These are phyloP conservation scores for Diatrype stigma DNA, from an alignment of 2,329 filamentous ascomycete genomes.

Conservation along the genomic window DNA sequence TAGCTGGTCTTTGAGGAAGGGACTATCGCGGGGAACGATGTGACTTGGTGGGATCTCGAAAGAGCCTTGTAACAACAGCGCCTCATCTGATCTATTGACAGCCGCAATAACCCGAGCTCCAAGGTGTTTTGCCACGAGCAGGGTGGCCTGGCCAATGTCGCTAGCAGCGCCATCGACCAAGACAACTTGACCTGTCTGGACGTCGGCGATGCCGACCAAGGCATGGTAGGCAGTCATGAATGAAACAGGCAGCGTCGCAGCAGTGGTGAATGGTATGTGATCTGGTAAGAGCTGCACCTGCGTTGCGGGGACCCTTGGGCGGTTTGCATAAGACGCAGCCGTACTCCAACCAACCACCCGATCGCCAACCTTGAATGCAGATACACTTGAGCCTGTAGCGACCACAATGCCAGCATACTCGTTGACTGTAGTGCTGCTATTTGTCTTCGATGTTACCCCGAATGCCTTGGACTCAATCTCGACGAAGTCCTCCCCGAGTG, in stretches of 20 bases:
- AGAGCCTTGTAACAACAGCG: background rate
- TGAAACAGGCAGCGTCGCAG: background rate
- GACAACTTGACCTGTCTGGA: slow-evolving; percentile 13
- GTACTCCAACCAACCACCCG: background rate
- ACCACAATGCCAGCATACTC: background rate
- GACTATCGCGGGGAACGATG: slow-evolving; percentile 3
- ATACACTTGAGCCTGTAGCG: background rate
- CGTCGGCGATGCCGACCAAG: slow-evolving; percentile 13
- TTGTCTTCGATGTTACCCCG: slow-evolving; percentile 1
- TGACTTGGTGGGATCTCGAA: slow-evolving; percentile 2
- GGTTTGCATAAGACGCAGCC: background rate
- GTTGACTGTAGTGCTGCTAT: slow-evolving; percentile 4
- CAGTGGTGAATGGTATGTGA: background rate
- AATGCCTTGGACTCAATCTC: slow-evolving; percentile 9
- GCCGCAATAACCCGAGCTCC: slow-evolving; percentile 12
- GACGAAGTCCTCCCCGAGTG: slow-evolving; percentile 7
- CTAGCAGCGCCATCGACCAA: slow-evolving; percentile 17
- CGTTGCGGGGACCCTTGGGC: background rate
- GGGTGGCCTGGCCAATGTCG: slow-evolving; percentile 12
- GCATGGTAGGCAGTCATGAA: slow-evolving; percentile 2
- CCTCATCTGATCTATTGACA: slow-evolving; percentile 1
- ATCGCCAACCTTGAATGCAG: background rate
- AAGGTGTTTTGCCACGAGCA: slow-evolving; percentile 12
- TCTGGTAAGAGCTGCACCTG: background rate
- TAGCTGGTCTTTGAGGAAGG: background rate